Conservation (phyloP, 805 yeast species). For the Monosporozyma yasuniensis region DNA sequence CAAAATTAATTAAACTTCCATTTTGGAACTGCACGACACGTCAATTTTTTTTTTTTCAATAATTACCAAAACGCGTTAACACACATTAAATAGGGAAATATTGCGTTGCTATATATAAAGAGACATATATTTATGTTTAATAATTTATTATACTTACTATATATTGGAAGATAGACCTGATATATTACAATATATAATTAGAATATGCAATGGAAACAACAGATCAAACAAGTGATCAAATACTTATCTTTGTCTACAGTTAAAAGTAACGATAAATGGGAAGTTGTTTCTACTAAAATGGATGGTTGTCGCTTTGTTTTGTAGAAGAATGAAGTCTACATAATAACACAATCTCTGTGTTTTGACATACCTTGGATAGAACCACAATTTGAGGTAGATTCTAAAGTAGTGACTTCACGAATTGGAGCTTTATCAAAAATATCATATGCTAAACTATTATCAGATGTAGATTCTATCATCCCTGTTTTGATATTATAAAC, state of each 20-base stretch:
- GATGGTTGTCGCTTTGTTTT: neutral
- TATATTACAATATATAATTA: no score
- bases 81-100: no score
- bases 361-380: neutral
- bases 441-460: neutral
- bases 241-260: no score
- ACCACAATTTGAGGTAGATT: neutral
- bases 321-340: neutral
- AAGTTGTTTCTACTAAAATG: neutral
- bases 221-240: no score
- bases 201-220: no score
- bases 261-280: no score
- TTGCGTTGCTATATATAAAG: no score
- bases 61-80: neutral
- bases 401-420: neutral
- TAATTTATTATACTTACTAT: no score
- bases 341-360: conserved; percentile 5
- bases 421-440: neutral
- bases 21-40: neutral
- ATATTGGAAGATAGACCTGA: no score
- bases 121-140: no score
- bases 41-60: neutral
- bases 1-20: neutral
- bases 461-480: neutral
- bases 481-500: neutral